Evolutionary conservation across 169 alveolate genomes (phyloP).

Genomic region (Neospora caninum): DNA sequence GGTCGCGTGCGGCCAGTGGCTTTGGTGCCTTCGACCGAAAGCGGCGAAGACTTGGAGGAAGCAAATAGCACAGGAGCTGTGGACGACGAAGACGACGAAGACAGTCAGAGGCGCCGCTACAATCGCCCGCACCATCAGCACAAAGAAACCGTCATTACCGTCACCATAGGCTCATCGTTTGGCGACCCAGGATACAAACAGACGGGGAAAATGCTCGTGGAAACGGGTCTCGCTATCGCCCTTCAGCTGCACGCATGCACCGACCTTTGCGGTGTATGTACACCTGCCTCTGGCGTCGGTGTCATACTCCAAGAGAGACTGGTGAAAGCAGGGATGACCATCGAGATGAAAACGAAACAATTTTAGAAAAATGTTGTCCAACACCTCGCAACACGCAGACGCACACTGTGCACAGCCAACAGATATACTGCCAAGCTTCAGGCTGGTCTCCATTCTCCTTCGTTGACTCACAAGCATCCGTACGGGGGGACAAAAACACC

Average conservation of each 20-base stretch:
- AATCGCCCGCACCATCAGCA: not conserved
- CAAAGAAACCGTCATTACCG: not conserved
- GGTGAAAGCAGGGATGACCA: not conserved
- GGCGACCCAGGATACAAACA: slow-evolving; percentile 65
- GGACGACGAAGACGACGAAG: not conserved
- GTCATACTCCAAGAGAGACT: slow-evolving; percentile 28
- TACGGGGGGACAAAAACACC: no score
- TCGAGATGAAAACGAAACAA: slow-evolving; percentile 10
- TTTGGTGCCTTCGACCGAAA: not conserved
- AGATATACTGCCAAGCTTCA: no score
- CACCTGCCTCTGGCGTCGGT: slow-evolving; percentile 59
- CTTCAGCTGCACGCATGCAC: not conserved
- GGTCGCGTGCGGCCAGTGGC: slow-evolving; percentile 6
- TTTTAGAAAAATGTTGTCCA: not conserved
- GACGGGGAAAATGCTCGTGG: slow-evolving; percentile 54
- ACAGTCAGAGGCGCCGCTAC: not conserved
- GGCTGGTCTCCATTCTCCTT: no score
- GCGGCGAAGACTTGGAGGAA: not conserved
- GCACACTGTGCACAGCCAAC: no score
- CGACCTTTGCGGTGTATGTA: not conserved
- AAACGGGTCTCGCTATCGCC: slow-evolving; percentile 38
- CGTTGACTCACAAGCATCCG: no score
- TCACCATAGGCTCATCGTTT: not conserved
- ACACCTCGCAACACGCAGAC: no score
- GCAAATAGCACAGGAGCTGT: not conserved